A percentile compares a stretch with the other conserved stretches of the same genome.
Conservation (phyloP, 179 eudicot genomes). For the Kewa caespitosa region DNA sequence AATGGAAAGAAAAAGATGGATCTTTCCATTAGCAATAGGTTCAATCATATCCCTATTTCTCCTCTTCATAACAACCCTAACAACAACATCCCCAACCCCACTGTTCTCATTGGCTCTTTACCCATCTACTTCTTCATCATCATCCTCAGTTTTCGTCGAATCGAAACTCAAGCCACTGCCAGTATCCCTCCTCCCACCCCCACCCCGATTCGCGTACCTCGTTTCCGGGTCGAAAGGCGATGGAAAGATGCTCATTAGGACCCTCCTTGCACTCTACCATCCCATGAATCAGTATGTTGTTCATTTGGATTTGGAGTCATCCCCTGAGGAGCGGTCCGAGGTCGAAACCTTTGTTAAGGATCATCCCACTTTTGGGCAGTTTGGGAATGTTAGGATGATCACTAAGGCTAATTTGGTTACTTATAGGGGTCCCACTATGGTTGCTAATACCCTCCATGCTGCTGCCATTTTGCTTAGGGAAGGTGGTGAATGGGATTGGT, state of each 20-base stretch:
- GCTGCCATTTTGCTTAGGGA: slow-evolving; percentile 71
- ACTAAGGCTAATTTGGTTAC: slow-evolving; percentile 85
- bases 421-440: slow-evolving; percentile 90
- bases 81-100: slow-evolving; percentile 47
- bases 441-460: slow-evolving; percentile 87
- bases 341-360: slow-evolving; percentile 39
- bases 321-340: slow-evolving; percentile 50
- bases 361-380: slow-evolving; percentile 37
- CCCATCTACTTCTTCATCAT: slow-evolving; percentile 25
- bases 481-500: slow-evolving; percentile 92
- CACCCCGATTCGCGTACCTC: slow-evolving; percentile 78
- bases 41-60: slow-evolving; percentile 57
- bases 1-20: slow-evolving; percentile 53
- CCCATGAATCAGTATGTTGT: slow-evolving; percentile 72
- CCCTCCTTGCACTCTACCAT: slow-evolving; percentile 69
- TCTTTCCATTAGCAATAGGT: slow-evolving; percentile 64
- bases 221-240: slow-evolving; percentile 83
- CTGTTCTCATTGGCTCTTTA: slow-evolving; percentile 29
- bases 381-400: slow-evolving; percentile 70
- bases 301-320: slow-evolving; percentile 70
- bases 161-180: slow-evolving; percentile 61
- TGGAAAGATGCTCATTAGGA: slow-evolving; percentile 50
- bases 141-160: slow-evolving; percentile 63
- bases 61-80: slow-evolving; percentile 62
- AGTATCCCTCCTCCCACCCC: slow-evolving; percentile 38